Evolutionary conservation across 176 grass and related monocot genomes (phyloP).

Genomic region (Poa annua): DNA sequence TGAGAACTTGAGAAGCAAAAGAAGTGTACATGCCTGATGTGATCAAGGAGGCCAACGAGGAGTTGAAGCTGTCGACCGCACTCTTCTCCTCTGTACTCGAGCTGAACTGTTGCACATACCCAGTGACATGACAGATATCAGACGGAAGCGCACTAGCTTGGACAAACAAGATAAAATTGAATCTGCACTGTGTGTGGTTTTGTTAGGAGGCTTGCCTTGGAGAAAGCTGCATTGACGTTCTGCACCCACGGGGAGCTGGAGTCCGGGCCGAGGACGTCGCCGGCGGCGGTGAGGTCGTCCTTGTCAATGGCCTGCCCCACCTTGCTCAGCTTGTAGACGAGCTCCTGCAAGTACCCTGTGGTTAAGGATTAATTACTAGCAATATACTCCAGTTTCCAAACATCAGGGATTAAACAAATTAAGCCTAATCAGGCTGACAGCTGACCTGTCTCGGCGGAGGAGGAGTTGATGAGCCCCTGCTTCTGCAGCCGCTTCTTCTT

Average conservation of each 20-base stretch:
- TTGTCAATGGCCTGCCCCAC: slow-evolving; percentile 96
- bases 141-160: not conserved
- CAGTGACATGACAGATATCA: not conserved
- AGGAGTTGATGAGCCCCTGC: slow-evolving; percentile 76
- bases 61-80: slow-evolving; percentile 71
- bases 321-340: slow-evolving; percentile 94
- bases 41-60: slow-evolving; percentile 77
- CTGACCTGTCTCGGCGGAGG: slow-evolving; percentile 68
- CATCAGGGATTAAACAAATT: not conserved
- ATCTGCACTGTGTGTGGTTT: not conserved
- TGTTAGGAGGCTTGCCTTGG: slow-evolving; percentile 42
- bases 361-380: slow-evolving; percentile 25
- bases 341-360: slow-evolving; percentile 88
- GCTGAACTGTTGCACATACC: slow-evolving; percentile 60
- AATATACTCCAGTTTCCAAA: no score
- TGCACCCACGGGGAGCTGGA: slow-evolving; percentile 63
- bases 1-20: not conserved
- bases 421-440: not conserved
- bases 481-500: slow-evolving; percentile 81
- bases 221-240: slow-evolving; percentile 83
- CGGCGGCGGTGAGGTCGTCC: slow-evolving; percentile 66
- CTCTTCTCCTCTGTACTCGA: slow-evolving; percentile 71
- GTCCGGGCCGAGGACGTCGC: slow-evolving; percentile 59
- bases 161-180: not conserved
- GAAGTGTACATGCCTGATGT: slow-evolving; percentile 55